Evolutionary conservation across 148 eudicot genomes (phyloP), one percentile per base, ranked within the genome.

Genomic region (Cornus florida): DNA sequence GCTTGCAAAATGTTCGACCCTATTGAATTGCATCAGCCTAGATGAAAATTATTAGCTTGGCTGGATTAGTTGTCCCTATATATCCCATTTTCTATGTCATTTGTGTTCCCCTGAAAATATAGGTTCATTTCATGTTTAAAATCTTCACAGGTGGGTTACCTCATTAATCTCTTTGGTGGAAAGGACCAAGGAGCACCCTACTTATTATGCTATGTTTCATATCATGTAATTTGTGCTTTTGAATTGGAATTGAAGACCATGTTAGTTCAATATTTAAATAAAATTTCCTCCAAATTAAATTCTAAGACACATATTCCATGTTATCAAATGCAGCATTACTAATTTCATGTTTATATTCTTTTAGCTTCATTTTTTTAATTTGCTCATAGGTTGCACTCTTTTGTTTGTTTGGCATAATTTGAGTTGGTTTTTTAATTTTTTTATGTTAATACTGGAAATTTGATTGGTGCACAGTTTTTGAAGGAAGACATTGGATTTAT

Each of bases 121-220:
- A 28, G 28, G 28, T 28, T 28, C 28, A 28, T 56, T 31, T 13
- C 43, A 32, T 23, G 6, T 22, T 28, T 48, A 9, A 23, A 28
- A 28, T 28, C 0, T 28, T 28, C 28, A 28, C 28, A 28, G 28
- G 39, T 50, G 65, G 65, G n/a, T 28, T 57, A 57, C 39, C 22
- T 72, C 7, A 23, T 75, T 69, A 23, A 66, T 75, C 35, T 64
- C 53, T 65, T 64, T 65, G 43, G 10, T 75, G 3, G 71, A 43
- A 62, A 13, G 16, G 39, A 65, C 38, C 60, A 39, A 16, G 35
- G 60, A 16, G 20, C 1, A 19, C 39, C 0, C 8, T 2, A 43
- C 48, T 43, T 35, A 35, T 43, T 35, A 35, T 35, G 38, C 48
- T 9, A 43, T 43, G 48, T 43, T 43, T 43, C 8, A 7, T 43